These are phyloP conservation scores for Brassica carinata DNA, from an alignment of 345 rosid genomes.

Conservation along the genomic window DNA sequence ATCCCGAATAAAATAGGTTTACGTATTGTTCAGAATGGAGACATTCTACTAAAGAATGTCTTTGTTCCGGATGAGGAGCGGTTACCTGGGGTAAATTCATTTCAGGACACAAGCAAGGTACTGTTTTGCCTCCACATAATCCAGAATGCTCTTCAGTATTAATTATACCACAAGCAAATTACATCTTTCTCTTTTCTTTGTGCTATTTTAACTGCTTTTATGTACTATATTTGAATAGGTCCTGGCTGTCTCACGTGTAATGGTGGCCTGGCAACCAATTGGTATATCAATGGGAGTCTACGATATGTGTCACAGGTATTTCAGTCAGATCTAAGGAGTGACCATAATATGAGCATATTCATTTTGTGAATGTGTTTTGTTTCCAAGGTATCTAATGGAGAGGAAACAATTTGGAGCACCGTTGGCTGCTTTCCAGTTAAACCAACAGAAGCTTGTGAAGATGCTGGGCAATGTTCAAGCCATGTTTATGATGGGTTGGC, in stretches of 20 bases:
- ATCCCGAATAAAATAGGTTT: slow-evolving; percentile 95
- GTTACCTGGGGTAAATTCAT: slow-evolving; percentile 86
- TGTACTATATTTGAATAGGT: slow-evolving; percentile 52
- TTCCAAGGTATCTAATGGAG: slow-evolving; percentile 76
- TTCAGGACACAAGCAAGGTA: slow-evolving; percentile 93
- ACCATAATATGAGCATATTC: too few species aligned
- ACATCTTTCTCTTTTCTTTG: background rate
- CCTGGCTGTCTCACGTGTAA: slow-evolving; percentile 90
- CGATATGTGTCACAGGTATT: slow-evolving; percentile 87
- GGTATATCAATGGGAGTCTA: slow-evolving; percentile 95
- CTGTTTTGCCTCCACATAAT: slow-evolving; percentile 7
- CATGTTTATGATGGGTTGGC: slow-evolving; percentile 93
- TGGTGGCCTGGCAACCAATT: slow-evolving; percentile 96
- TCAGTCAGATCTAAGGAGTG: too few species aligned
- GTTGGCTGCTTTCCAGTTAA: slow-evolving; percentile 86
- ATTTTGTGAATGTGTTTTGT: slow-evolving; percentile 2
- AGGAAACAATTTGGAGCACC: slow-evolving; percentile 98
- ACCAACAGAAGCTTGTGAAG: slow-evolving; percentile 88
- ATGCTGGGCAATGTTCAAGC: slow-evolving; percentile 96
- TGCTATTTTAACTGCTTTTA: background rate
- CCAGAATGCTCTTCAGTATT: background rate
- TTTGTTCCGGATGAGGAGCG: slow-evolving; percentile 91
- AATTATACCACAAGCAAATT: background rate
- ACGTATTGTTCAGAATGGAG: slow-evolving; percentile 97
- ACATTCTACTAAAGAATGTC: slow-evolving; percentile 71